phyloP scores from a whole-genome alignment of 2,329 filamentous ascomycete genomes.

The Fusarium piperis region DNA sequence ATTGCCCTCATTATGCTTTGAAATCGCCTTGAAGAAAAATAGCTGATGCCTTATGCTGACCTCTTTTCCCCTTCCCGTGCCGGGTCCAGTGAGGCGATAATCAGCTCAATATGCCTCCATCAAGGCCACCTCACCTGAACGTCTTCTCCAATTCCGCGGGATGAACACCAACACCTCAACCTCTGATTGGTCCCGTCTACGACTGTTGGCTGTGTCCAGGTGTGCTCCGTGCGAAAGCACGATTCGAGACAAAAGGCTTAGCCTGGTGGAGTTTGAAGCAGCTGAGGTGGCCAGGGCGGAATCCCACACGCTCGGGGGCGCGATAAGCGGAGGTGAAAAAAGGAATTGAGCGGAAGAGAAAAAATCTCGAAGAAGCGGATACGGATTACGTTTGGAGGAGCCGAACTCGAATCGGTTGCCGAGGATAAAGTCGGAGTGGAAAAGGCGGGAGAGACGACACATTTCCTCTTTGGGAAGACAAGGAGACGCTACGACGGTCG shows the following conservation, averaged over 20 bases:
- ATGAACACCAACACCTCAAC: neutral
- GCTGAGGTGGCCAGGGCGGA: neutral
- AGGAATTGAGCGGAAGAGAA: neutral
- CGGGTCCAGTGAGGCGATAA: neutral
- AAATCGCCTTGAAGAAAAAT: neutral
- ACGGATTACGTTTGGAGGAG: conserved; percentile 21
- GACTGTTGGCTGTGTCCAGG: neutral
- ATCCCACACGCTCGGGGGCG: conserved; percentile 8
- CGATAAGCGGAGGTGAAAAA: conserved; percentile 16
- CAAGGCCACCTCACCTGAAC: conserved; percentile 12
- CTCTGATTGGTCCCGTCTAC: conserved; percentile 9
- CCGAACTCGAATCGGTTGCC: conserved; percentile 1
- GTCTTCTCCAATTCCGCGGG: conserved; percentile 9
- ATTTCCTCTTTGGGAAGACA: conserved; percentile 5
- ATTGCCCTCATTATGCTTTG: neutral
- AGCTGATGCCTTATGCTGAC: neutral
- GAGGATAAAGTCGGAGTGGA: conserved; percentile 7
- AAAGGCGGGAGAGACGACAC: neutral
- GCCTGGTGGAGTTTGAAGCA: conserved; percentile 19
- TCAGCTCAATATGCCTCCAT: neutral
- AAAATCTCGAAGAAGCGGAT: conserved; percentile 4
- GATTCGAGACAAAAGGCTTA: conserved; percentile 17
- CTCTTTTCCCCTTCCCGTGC: neutral
- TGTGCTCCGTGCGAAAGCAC: conserved; percentile 8
- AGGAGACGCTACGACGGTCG: neutral